These are phyloP conservation scores for Nitzschia palea DNA, from an alignment of 108 stramenopile genomes.

Conservation along the genomic window DNA sequence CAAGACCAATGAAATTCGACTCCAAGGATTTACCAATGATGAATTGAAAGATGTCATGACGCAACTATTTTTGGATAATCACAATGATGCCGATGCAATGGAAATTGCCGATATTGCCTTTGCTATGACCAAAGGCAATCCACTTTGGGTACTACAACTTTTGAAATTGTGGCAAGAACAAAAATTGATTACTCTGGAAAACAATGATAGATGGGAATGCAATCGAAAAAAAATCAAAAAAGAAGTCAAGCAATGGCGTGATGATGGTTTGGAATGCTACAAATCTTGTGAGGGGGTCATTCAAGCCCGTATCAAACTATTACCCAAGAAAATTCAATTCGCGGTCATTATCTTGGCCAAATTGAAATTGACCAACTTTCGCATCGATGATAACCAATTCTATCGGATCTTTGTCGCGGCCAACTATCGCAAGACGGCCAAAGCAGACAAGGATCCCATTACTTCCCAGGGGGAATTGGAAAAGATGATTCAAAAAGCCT, in stretches of 20 bases:
- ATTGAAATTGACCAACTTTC: background rate
- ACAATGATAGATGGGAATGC: constrained; percentile 11
- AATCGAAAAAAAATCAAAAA: constrained; percentile 14
- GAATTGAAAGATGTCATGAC: constrained; percentile 11
- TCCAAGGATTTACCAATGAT: constrained; percentile 10
- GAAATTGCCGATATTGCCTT: background rate
- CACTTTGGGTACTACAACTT: constrained; percentile 12
- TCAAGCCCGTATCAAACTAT: constrained; percentile 9
- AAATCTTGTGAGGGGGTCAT: constrained; percentile 1
- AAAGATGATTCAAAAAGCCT: constrained; percentile 12
- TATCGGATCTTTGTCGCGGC: constrained; percentile 1
- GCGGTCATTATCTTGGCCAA: background rate
- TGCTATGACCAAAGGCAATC: constrained; percentile 12
- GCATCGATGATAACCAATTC: background rate
- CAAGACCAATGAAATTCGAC: constrained; percentile 1
- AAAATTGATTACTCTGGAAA: background rate
- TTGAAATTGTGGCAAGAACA: constrained; percentile 12
- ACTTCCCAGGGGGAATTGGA: constrained; percentile 11
- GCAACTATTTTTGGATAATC: constrained; percentile 1
- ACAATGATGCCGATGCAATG: background rate
- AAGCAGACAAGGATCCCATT: background rate
- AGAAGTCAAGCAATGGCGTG: constrained; percentile 8
- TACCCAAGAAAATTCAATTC: constrained; percentile 19
- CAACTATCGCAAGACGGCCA: background rate
- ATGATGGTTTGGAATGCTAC: background rate